These are phyloP conservation scores for Gamsiella multidivaricata DNA, from an alignment of 192 early-diverging fungal genomes.

Conservation along the genomic window DNA sequence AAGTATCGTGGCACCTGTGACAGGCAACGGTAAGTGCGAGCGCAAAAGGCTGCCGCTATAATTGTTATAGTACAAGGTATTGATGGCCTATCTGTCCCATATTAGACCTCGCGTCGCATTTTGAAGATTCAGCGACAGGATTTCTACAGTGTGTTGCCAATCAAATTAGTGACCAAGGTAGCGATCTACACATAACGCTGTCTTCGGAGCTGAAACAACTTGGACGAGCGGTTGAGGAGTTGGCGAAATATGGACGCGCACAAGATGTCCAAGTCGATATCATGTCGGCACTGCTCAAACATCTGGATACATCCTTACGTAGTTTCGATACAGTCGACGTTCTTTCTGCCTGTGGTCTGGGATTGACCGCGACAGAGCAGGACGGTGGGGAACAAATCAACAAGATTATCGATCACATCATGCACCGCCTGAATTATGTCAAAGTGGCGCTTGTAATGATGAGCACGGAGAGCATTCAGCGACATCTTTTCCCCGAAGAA, in stretches of 20 bases:
- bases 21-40: no score
- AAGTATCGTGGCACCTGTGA: no score
- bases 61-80: no score
- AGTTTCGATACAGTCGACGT: not conserved
- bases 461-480: constrained; percentile 1
- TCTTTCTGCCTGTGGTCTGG: not conserved
- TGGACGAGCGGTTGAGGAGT: not conserved
- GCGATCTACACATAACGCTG: no score
- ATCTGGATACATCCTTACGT: constrained; percentile 2
- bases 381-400: not conserved
- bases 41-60: no score
- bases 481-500: constrained; percentile 42
- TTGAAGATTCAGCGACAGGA: constrained; percentile 3
- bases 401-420: not conserved
- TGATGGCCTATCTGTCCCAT: no score
- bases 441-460: constrained; percentile 24
- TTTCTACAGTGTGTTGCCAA: not conserved
- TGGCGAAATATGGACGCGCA: not conserved
- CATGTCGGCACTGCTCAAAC: constrained; percentile 1
- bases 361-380: not conserved
- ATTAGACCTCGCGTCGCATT: not conserved
- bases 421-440: constrained; percentile 18
- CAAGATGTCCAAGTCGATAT: not conserved
- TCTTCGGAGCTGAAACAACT: constrained; percentile 4
- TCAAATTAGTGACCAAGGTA: no score